A percentile compares a stretch with the other conserved stretches of the same genome.
These are phyloP conservation scores for Candida sp. DNA, from an alignment of 1,139 yeast species.

Conservation along the genomic window DNA sequence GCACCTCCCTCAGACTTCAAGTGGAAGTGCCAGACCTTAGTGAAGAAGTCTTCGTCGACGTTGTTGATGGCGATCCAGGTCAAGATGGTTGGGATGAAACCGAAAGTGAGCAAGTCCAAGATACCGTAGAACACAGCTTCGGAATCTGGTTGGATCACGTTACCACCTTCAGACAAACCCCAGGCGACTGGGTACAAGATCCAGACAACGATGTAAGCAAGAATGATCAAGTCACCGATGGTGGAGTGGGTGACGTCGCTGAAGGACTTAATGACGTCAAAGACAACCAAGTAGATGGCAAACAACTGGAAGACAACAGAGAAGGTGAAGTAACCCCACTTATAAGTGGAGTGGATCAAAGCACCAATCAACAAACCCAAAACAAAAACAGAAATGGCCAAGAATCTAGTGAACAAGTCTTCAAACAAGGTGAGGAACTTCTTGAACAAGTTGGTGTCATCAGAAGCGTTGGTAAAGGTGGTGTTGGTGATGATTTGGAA, in stretches of 20 bases:
- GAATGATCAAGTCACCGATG: constrained; percentile 31
- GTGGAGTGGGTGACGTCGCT: constrained; percentile 17
- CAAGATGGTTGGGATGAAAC: constrained; percentile 42
- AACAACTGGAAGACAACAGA: constrained; percentile 41
- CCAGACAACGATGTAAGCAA: constrained; percentile 39
- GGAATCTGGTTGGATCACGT: constrained; percentile 66
- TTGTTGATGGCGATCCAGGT: constrained; percentile 32
- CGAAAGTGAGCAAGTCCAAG: constrained; percentile 54
- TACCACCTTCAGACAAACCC: constrained; percentile 75
- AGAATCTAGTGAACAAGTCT: constrained; percentile 34
- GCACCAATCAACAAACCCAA: constrained; percentile 59
- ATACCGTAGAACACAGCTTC: constrained; percentile 71
- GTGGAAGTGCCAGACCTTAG: constrained; percentile 23
- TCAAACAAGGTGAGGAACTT: constrained; percentile 27
- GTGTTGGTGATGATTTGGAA: constrained; percentile 51
- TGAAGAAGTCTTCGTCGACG: constrained; percentile 35
- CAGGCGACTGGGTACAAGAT: constrained; percentile 60
- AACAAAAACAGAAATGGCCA: constrained; percentile 53
- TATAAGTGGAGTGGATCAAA: constrained; percentile 58
- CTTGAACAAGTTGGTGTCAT: constrained; percentile 21
- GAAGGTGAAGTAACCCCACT: constrained; percentile 67
- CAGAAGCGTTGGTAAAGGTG: constrained; percentile 17
- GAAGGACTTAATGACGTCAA: constrained; percentile 14
- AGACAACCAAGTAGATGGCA: constrained; percentile 32
- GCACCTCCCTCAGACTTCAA: constrained; percentile 13